These are phyloP conservation scores for Rosa rugosa DNA, from an alignment of 306 rosid species.

Conservation along the genomic window DNA sequence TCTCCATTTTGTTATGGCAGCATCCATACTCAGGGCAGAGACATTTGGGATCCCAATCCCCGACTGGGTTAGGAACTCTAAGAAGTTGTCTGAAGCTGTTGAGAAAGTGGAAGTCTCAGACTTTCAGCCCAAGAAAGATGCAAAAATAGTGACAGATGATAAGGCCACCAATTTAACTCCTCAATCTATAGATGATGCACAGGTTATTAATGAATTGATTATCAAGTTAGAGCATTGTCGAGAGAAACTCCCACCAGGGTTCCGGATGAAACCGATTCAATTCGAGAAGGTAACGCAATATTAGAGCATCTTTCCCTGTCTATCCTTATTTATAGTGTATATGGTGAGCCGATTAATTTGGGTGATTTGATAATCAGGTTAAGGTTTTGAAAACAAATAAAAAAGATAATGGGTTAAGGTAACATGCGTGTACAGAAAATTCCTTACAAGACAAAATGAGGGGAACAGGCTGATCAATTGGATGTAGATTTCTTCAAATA, in stretches of 20 bases:
- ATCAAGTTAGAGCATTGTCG: constrained; percentile 59
- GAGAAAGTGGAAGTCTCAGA: constrained; percentile 77
- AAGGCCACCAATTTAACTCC: constrained; percentile 72
- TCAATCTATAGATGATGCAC: constrained; percentile 84
- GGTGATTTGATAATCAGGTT: not conserved
- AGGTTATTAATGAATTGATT: constrained; percentile 69
- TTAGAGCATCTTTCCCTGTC: constrained; percentile 1
- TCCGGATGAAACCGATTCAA: constrained; percentile 93
- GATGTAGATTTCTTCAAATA: not conserved
- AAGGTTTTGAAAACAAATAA: not conserved
- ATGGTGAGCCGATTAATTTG: not conserved
- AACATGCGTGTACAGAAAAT: not conserved
- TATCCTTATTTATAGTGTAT: not conserved
- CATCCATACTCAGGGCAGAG: constrained; percentile 79
- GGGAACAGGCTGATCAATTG: not conserved
- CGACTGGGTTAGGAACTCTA: constrained; percentile 74
- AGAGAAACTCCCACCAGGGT: constrained; percentile 53
- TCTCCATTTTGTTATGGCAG: constrained; percentile 79
- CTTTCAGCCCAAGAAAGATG: constrained; percentile 82
- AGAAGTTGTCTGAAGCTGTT: constrained; percentile 69
- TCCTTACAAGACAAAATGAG: not conserved
- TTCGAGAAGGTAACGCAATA: constrained; percentile 73
- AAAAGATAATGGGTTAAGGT: not conserved
- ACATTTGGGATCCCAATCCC: constrained; percentile 88
- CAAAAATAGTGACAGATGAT: constrained; percentile 86